phyloP scores from a whole-genome alignment of 768 basidiomycete species.

The Hygrophorus pudorinus region DNA sequence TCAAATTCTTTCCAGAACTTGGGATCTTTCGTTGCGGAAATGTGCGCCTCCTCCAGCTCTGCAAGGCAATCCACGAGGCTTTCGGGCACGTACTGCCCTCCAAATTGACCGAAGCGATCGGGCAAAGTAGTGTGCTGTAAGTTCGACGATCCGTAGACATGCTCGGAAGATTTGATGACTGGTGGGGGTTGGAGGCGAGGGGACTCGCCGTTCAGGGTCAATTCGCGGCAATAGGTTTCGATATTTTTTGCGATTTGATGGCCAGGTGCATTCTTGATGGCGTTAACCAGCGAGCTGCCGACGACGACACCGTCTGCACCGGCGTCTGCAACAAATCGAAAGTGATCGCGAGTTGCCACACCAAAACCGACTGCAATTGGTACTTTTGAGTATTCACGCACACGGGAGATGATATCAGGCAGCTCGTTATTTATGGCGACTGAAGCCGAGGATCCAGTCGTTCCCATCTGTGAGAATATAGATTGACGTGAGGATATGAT shows the following conservation, averaged over 20 bases:
- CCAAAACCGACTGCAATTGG: conserved; percentile 97
- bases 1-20: conserved; percentile 89
- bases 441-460: conserved; percentile 82
- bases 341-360: conserved; percentile 83
- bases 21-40: conserved; percentile 77
- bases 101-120: conserved; percentile 86
- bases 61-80: conserved; percentile 86
- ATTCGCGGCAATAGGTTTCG: conserved; percentile 64
- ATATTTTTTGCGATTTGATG: conserved; percentile 44
- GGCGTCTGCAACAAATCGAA: conserved; percentile 71
- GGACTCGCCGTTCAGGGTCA: conserved; percentile 40
- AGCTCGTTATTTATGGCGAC: conserved; percentile 65
- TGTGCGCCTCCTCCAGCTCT: conserved; percentile 89
- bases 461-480: conserved; percentile 69
- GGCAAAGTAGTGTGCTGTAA: conserved; percentile 47
- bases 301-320: conserved; percentile 97
- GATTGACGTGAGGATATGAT: conserved; percentile 5
- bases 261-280: conserved; percentile 59
- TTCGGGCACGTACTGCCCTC: conserved; percentile 97
- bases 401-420: conserved; percentile 74
- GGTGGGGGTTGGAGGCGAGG: conserved; percentile 24
- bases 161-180: conserved; percentile 17
- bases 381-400: conserved; percentile 66
- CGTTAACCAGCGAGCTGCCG: conserved; percentile 73
- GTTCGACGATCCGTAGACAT: conserved; percentile 19